These are phyloP conservation scores for Scutellaria galericulata DNA, from an alignment of 257 asterid species.

Conservation along the genomic window DNA sequence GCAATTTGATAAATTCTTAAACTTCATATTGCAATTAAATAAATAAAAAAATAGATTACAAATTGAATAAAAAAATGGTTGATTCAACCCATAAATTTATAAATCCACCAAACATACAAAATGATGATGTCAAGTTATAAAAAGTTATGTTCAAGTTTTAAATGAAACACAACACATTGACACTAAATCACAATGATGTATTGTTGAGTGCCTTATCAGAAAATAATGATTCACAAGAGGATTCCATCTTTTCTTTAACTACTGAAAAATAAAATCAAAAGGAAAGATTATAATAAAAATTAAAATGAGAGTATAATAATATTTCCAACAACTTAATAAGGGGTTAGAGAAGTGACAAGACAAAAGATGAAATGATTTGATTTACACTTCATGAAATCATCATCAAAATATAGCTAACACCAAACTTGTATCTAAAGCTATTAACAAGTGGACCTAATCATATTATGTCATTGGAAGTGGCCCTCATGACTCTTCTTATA, in stretches of 20 bases:
- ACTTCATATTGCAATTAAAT: too few relatives aligned
- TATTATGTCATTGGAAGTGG: neutral
- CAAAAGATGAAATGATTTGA: conserved; percentile 34
- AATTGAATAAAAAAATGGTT: too few relatives aligned
- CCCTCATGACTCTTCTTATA: neutral
- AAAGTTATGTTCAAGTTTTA: too few relatives aligned
- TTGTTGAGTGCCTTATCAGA: too few relatives aligned
- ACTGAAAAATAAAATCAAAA: neutral
- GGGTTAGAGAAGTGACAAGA: conserved; percentile 30
- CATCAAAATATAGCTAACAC: conserved; percentile 31
- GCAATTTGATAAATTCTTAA: too few relatives aligned
- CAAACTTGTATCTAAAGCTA: conserved; percentile 29
- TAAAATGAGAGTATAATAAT: neutral
- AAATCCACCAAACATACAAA: too few relatives aligned
- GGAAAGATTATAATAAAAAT: neutral
- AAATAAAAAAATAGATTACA: too few relatives aligned
- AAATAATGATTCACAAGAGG: neutral
- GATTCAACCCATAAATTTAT: too few relatives aligned
- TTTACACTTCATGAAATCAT: conserved; percentile 38
- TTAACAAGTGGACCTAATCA: conserved; percentile 21
- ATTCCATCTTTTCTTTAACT: neutral
- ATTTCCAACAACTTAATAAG: conserved; percentile 26
- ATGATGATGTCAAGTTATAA: too few relatives aligned
- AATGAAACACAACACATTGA: too few relatives aligned
- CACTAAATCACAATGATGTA: neutral